Conservation (phyloP, 1,284 basidiomycete genomes). For the Trichosporon faecale region DNA sequence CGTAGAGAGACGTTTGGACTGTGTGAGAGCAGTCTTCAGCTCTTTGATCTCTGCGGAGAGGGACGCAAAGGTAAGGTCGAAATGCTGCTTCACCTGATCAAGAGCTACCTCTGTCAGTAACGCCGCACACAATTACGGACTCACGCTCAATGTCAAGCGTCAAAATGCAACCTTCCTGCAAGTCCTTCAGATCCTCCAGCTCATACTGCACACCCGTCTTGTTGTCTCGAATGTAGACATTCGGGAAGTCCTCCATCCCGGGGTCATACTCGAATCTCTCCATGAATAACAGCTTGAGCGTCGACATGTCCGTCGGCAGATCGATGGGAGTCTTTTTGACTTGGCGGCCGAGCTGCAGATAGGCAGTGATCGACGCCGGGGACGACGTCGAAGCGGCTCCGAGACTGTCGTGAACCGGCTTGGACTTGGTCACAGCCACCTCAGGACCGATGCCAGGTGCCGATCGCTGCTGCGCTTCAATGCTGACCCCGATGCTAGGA, state of each 20-base stretch:
- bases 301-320: conserved; percentile 56
- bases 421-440: not conserved
- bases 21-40: conserved; percentile 61
- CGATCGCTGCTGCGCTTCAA: not conserved
- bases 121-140: conserved; percentile 49
- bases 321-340: conserved; percentile 83
- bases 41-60: conserved; percentile 92
- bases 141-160: conserved; percentile 94
- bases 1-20: conserved; percentile 53
- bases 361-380: conserved; percentile 58
- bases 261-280: conserved; percentile 95
- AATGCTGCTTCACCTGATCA: conserved; percentile 97
- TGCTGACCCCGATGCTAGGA: not conserved
- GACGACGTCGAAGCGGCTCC: not conserved
- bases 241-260: conserved; percentile 87
- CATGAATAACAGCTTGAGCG: conserved; percentile 69
- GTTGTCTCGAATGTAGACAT: conserved; percentile 90
- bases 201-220: conserved; percentile 91
- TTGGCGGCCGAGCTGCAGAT: conserved; percentile 85
- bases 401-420: not conserved
- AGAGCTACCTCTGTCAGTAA: conserved; percentile 61
- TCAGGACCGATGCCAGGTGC: not conserved
- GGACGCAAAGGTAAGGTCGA: conserved; percentile 79
- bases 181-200: conserved; percentile 90
- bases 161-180: conserved; percentile 80